Percentiles rank a stretch among this genome's conserved stretches.
Conservation (phyloP, 106 monocot genomes). For the Acorus calamus region DNA sequence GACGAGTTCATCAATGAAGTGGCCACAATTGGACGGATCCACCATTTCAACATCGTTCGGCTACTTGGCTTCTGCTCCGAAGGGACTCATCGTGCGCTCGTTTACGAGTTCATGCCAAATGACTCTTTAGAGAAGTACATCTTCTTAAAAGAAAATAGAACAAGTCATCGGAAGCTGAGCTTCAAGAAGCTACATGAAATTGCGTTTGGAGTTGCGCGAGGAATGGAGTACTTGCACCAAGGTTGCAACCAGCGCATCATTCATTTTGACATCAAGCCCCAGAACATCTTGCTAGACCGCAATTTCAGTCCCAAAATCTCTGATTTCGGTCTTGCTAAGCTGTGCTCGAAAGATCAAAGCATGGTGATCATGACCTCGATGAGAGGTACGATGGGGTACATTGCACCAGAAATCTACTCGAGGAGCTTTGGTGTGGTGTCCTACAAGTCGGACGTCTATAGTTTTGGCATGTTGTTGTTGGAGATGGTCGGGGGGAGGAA, state of each 20-base stretch:
- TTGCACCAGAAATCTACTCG: conserved; percentile 22
- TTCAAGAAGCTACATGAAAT: conserved; percentile 20
- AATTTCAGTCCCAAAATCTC: conserved; percentile 31
- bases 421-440: conserved; percentile 22
- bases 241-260: conserved; percentile 21
- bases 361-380: conserved; percentile 25
- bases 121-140: conserved; percentile 43
- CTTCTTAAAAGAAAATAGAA: conserved; percentile 4
- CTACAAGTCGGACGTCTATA: conserved; percentile 29
- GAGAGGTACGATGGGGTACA: conserved; percentile 34
- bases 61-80: conserved; percentile 45
- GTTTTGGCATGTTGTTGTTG: conserved; percentile 28
- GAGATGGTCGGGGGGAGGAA: conserved; percentile 23
- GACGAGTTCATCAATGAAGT: conserved; percentile 54
- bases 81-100: conserved; percentile 19
- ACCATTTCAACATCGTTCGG: conserved; percentile 39
- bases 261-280: conserved; percentile 27
- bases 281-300: conserved; percentile 1
- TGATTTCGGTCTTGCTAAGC: conserved; percentile 33
- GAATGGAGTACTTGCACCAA: conserved; percentile 25
- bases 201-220: conserved; percentile 14
- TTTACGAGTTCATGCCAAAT: conserved; percentile 48
- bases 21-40: conserved; percentile 29
- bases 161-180: background rate
- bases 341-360: conserved; percentile 25